Percentiles rank a stretch among this genome's conserved stretches.
Conservation (phyloP, 2,329 filamentous ascomycete species). For the Diplocarpon mali region DNA sequence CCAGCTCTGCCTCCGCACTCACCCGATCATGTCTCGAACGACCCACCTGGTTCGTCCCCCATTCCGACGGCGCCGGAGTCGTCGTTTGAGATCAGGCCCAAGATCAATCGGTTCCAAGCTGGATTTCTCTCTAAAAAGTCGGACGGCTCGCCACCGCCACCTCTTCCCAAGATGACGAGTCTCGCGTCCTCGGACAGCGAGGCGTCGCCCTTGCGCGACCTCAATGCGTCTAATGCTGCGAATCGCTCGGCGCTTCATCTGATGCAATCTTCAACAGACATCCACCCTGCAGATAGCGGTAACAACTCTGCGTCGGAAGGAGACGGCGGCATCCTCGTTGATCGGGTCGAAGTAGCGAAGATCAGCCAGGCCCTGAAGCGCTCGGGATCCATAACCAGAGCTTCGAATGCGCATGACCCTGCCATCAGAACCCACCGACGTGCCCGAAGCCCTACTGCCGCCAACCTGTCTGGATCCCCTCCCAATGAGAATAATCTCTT, state of each 20-base stretch:
- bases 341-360: conserved; percentile 22
- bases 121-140: conserved; percentile 67
- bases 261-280: conserved; percentile 22
- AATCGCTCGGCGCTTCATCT: conserved; percentile 34
- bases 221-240: conserved; percentile 37
- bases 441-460: conserved; percentile 31
- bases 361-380: conserved; percentile 26
- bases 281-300: conserved; percentile 26
- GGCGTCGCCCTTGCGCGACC: conserved; percentile 42
- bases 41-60: conserved; percentile 39
- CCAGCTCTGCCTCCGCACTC: conserved; percentile 44
- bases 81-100: conserved; percentile 49
- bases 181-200: conserved; percentile 45
- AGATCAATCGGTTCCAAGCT: conserved; percentile 72
- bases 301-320: conserved; percentile 28
- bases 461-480: conserved; percentile 39
- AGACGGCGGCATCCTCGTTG: conserved; percentile 20
- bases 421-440: conserved; percentile 18
- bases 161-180: conserved; percentile 39
- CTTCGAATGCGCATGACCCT: conserved; percentile 20
- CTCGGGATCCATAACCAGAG: conserved; percentile 22
- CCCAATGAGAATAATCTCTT: conserved; percentile 51
- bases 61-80: conserved; percentile 44
- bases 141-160: conserved; percentile 50
- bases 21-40: conserved; percentile 26